Evolutionary conservation across 805 yeast species (phyloP).

Genomic region (Candida germanica): DNA sequence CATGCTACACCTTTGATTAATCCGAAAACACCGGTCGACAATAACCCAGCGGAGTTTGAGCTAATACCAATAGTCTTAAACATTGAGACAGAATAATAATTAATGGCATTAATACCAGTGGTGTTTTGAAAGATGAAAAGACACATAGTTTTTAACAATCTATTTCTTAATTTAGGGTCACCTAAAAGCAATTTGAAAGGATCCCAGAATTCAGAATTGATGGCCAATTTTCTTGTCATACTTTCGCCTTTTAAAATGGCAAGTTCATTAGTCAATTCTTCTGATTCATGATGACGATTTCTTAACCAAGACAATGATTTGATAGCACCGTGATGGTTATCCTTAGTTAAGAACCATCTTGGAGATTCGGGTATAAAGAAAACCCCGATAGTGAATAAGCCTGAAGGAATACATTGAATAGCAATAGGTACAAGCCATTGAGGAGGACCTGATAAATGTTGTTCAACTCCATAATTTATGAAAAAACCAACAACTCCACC

Average conservation of each 20-base stretch:
- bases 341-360: slow-evolving; percentile 38
- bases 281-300: slow-evolving; percentile 32
- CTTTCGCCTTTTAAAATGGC: slow-evolving; percentile 23
- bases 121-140: slow-evolving; percentile 44
- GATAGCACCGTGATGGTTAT: slow-evolving; percentile 31
- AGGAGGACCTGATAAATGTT: slow-evolving; percentile 26
- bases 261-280: slow-evolving; percentile 40
- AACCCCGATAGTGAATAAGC: slow-evolving; percentile 37
- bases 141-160: slow-evolving; percentile 37
- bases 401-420: slow-evolving; percentile 45
- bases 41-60: slow-evolving; percentile 43
- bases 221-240: slow-evolving; percentile 20
- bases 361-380: slow-evolving; percentile 45
- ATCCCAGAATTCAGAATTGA: slow-evolving; percentile 39
- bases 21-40: slow-evolving; percentile 55
- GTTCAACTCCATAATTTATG: slow-evolving; percentile 47
- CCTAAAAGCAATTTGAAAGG: slow-evolving; percentile 36
- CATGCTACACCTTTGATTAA: slow-evolving; percentile 45
- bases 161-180: slow-evolving; percentile 24
- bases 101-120: slow-evolving; percentile 49
- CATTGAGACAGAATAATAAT: slow-evolving; percentile 52
- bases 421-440: slow-evolving; percentile 52
- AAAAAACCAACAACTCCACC: slow-evolving; percentile 49
- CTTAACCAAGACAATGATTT: slow-evolving; percentile 38
- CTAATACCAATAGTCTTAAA: slow-evolving; percentile 48